Conservation (phyloP, 176 grass and related monocot species). For the Rhynchospora tenuis region DNA sequence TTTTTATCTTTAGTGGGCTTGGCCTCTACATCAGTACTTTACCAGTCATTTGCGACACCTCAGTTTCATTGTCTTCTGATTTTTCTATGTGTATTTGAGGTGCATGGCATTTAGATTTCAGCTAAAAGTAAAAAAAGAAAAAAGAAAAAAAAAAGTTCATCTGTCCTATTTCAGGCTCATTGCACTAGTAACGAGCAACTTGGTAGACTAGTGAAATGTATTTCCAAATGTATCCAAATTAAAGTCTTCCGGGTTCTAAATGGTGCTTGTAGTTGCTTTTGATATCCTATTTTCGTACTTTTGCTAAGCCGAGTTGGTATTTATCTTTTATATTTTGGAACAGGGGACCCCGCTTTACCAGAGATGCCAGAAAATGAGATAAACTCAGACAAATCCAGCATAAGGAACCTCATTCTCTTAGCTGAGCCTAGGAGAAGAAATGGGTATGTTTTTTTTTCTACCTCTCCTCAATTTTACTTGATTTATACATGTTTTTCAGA, state of each 20-base stretch:
- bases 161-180: too few species aligned
- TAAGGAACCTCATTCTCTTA: conserved; percentile 25
- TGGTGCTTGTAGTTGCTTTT: not conserved
- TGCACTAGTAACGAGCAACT: not conserved
- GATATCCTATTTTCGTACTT: not conserved
- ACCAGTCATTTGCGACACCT: not conserved
- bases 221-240: not conserved
- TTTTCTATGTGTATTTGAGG: not conserved
- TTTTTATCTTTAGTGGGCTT: not conserved
- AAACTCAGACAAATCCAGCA: conserved; percentile 16
- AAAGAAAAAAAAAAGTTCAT: too few species aligned
- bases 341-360: conserved; percentile 10
- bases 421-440: conserved; percentile 22
- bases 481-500: not conserved
- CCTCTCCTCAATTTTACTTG: not conserved
- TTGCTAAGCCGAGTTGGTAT: not conserved
- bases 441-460: conserved; percentile 9
- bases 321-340: not conserved
- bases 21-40: too few species aligned
- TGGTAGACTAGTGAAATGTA: not conserved
- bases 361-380: conserved; percentile 11
- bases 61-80: not conserved
- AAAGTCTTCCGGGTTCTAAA: not conserved
- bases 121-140: not conserved
- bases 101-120: not conserved